Conservation (phyloP, 1,139 yeast species). For the Saccharomyces hybrid region DNA sequence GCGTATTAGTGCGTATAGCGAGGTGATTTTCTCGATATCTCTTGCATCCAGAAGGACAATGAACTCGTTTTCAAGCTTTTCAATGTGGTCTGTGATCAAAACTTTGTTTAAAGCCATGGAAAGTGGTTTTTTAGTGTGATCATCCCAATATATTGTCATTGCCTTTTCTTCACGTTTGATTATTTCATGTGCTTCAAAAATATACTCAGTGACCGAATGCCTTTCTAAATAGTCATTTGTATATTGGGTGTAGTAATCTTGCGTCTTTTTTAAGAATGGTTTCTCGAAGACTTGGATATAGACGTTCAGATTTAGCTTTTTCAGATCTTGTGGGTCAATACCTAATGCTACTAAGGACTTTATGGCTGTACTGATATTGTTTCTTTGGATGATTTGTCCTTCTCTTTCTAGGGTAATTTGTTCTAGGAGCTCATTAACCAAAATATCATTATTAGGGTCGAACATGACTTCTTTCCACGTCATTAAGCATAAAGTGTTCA, state of each 20-base stretch:
- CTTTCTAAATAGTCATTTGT: conserved; percentile 57
- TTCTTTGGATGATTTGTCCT: conserved; percentile 66
- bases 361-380: conserved; percentile 64
- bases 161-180: conserved; percentile 76
- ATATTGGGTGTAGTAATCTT: conserved; percentile 63
- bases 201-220: conserved; percentile 83
- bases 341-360: conserved; percentile 79
- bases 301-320: conserved; percentile 74
- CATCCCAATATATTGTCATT: conserved; percentile 74
- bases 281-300: conserved; percentile 75
- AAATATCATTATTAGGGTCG: conserved; percentile 48
- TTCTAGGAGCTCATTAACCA: conserved; percentile 65
- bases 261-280: conserved; percentile 67
- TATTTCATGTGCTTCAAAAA: conserved; percentile 76
- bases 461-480: conserved; percentile 87
- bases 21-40: conserved; percentile 66
- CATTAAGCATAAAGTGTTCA: conserved; percentile 75
- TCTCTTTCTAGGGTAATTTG: conserved; percentile 74
- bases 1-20: conserved; percentile 68
- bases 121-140: conserved; percentile 72
- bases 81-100: conserved; percentile 72
- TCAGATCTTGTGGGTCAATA: conserved; percentile 72
- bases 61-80: conserved; percentile 70
- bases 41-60: conserved; percentile 64
- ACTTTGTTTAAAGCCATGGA: conserved; percentile 69